These are phyloP conservation scores for Phalaenopsis aphrodite DNA, from an alignment of 106 monocot genomes.

Conservation along the genomic window DNA sequence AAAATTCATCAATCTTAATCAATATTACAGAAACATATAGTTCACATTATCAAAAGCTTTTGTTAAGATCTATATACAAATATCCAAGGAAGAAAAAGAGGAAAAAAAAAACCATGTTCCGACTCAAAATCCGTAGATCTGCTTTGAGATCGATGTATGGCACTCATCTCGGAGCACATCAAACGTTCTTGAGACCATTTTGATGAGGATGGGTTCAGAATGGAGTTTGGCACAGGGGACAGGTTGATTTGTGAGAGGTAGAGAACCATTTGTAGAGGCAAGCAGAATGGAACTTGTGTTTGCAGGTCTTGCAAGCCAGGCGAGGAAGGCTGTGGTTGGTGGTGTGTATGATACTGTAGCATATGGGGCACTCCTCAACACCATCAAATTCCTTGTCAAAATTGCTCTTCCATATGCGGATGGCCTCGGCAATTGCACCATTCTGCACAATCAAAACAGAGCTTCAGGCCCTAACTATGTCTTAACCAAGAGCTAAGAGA, in stretches of 20 bases:
- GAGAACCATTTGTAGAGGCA: constrained; percentile 98
- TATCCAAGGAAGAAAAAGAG: no score
- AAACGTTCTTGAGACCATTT: no score
- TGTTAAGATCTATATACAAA: no score
- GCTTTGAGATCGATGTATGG: no score
- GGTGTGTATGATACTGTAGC: constrained; percentile 97
- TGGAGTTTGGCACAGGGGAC: constrained; percentile 91
- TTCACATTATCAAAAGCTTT: no score
- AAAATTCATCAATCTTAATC: no score
- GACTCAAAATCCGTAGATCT: no score
- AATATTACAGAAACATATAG: no score
- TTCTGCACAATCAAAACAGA: constrained; percentile 35
- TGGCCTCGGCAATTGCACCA: constrained; percentile 94
- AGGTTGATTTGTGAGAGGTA: constrained; percentile 88
- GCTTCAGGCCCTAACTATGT: no score
- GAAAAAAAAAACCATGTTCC: no score
- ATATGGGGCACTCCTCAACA: constrained; percentile 93
- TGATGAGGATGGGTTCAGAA: constrained; percentile 29
- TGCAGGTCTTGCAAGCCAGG: constrained; percentile 92
- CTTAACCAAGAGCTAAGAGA: no score
- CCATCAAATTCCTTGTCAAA: constrained; percentile 91
- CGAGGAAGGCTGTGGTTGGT: constrained; percentile 83
- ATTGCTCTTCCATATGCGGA: constrained; percentile 80
- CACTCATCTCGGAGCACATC: no score
- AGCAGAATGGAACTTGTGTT: constrained; percentile 87